These are phyloP conservation scores for Barnettozyma vustinii DNA, from an alignment of 805 yeast genomes.

Conservation along the genomic window DNA sequence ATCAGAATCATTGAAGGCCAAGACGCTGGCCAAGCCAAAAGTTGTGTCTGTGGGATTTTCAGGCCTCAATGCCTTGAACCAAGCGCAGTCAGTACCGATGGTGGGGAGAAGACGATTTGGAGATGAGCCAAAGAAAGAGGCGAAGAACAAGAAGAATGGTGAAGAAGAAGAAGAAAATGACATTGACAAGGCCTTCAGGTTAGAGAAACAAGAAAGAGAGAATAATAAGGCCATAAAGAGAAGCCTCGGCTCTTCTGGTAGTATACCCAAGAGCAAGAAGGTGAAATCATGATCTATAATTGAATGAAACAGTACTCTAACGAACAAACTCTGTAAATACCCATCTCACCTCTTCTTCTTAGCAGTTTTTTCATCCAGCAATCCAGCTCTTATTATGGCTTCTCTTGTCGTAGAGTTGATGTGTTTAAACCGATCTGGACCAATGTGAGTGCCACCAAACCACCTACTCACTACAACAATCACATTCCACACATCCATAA, in stretches of 20 bases:
- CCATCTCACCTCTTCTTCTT: slow-evolving; percentile 26
- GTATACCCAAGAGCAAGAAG: slow-evolving; percentile 15
- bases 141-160: slow-evolving; percentile 4
- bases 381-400: slow-evolving; percentile 65
- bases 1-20: slow-evolving; percentile 25
- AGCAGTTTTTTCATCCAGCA: slow-evolving; percentile 27
- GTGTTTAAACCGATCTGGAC: slow-evolving; percentile 92
- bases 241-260: slow-evolving; percentile 4
- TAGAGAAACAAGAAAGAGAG: slow-evolving; percentile 15
- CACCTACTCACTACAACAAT: slow-evolving; percentile 76
- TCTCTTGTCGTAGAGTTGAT: slow-evolving; percentile 86
- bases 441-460: slow-evolving; percentile 89
- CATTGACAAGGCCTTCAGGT: slow-evolving; percentile 10
- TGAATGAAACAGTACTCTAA: neutral
- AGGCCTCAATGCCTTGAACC: slow-evolving; percentile 28
- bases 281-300: slow-evolving; percentile 12
- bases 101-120: slow-evolving; percentile 29
- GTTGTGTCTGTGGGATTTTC: slow-evolving; percentile 38
- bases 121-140: slow-evolving; percentile 18
- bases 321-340: neutral
- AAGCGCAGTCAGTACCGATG: slow-evolving; percentile 7
- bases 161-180: slow-evolving; percentile 9
- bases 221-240: slow-evolving; percentile 5
- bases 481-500: slow-evolving; percentile 77
- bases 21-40: slow-evolving; percentile 25